phyloP scores from a whole-genome alignment of 768 basidiomycete species.

The Leccinum barrowsii region DNA sequence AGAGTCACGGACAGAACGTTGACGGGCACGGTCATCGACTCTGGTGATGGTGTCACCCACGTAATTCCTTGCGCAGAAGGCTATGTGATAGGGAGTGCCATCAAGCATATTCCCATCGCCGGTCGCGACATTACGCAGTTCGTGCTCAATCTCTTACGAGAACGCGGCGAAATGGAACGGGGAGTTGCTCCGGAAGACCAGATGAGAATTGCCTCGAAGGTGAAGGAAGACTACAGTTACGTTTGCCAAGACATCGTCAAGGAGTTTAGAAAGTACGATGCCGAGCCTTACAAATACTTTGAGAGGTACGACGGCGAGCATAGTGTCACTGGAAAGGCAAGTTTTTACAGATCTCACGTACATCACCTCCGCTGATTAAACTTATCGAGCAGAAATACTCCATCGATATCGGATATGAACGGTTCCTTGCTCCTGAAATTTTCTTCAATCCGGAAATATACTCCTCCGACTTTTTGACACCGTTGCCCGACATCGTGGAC shows the following conservation, averaged over 20 bases:
- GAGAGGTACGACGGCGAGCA: conserved; percentile 92
- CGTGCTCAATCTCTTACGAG: conserved; percentile 91
- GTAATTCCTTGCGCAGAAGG: conserved; percentile 96
- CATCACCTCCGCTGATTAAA: conserved; percentile 9
- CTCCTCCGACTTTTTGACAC: conserved; percentile 96
- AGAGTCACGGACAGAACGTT: conserved; percentile 86
- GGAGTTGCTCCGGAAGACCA: conserved; percentile 92
- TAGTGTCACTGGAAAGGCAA: conserved; percentile 85
- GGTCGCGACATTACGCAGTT: conserved; percentile 97
- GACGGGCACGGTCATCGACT: conserved; percentile 97
- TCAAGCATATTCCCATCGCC: conserved; percentile 98
- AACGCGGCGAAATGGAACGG: conserved; percentile 86
- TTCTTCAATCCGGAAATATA: conserved; percentile 99
- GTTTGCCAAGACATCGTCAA: conserved; percentile 99
- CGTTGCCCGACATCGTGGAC: conserved; percentile 94
- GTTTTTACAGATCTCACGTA: conserved; percentile 20
- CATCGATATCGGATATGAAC: conserved; percentile 95
- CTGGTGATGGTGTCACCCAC: conserved; percentile 98
- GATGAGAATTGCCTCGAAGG: conserved; percentile 82
- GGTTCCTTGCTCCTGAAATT: conserved; percentile 98
- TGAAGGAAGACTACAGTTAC: conserved; percentile 98
- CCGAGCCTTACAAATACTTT: conserved; percentile 93
- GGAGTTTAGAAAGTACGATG: conserved; percentile 98
- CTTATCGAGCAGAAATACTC: conserved; percentile 69
- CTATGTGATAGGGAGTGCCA: conserved; percentile 97